Evolutionary conservation across 2,329 filamentous ascomycete species (phyloP), one percentile per base, ranked within the genome.

Genomic region (Thielaviopsis populi): DNA sequence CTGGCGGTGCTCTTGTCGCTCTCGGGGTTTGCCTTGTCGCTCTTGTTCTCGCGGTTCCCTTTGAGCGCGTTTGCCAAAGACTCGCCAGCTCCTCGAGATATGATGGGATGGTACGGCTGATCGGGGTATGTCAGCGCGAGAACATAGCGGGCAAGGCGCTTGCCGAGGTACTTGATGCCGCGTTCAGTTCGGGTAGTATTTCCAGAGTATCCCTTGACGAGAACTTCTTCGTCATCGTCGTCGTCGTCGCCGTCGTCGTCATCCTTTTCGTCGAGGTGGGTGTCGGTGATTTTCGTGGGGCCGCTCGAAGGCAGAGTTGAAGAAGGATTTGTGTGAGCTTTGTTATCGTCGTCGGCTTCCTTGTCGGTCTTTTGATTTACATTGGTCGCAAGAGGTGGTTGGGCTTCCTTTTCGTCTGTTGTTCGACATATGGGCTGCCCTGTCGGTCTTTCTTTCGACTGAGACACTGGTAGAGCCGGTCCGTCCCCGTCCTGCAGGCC

Each of bases 81-180:
- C 67, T 79, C 76, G 1, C 77, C 71, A 3, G 76, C 73, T 6
- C 77, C 76, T 69, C 83, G 83, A 15, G 66, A 64, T 13, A 76
- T 74, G 27, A 78, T 76, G 0, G 92, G 91, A 1, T 91, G 78
- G 70, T 86, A 95, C 3, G 92, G 91, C 70, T 97, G 91, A 70
- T 96, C 91, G 0, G 94, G 94, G 71, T 95, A 96, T 37, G 92
- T 96, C 76, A 96, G 85, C 62, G 86, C 82, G 53, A 99, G 79
- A 37, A 97, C 83, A 72, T 92, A 95, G 76, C 91, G 91, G 22
- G 94, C 94, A 30, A 99, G 81, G 61, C 94, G 83, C 73, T 97
- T 97, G 22, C 94, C 94, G 4, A 99, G 82, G 73, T 96, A 99
- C 73, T 97, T 96, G 70, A 99, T 97, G 17, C 94, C 94, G 68